A percentile compares a stretch with the other conserved stretches of the same genome.
Evolutionary conservation across 202 grass and related monocot species (phyloP).

Genomic region (Dendrocalamus latiflorus): DNA sequence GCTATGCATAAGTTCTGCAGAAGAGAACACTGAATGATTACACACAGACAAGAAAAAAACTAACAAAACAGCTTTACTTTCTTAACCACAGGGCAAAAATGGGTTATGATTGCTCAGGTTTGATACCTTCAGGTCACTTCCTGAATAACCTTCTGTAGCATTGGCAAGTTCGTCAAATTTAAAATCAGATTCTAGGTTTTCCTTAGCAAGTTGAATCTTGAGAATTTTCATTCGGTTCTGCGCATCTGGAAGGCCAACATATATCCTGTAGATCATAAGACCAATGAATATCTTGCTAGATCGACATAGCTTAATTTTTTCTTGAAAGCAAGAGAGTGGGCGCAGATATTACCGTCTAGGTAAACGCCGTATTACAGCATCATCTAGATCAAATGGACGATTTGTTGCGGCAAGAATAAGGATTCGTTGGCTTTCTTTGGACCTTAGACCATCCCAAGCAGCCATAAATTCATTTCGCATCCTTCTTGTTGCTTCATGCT

Average conservation of each 20-base stretch:
- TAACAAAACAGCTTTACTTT: background rate
- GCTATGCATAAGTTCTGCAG: slow-evolving; percentile 86
- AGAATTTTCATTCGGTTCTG: slow-evolving; percentile 84
- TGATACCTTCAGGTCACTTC: slow-evolving; percentile 87
- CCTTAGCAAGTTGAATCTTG: slow-evolving; percentile 83
- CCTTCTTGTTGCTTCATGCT: slow-evolving; percentile 95
- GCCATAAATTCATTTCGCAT: slow-evolving; percentile 99
- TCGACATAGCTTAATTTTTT: background rate
- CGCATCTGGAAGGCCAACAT: slow-evolving; percentile 84
- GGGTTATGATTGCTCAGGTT: background rate
- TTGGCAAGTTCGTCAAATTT: slow-evolving; percentile 72
- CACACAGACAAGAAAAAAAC: background rate
- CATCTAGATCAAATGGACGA: slow-evolving; percentile 95
- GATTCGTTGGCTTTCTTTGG: slow-evolving; percentile 91
- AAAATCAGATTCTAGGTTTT: slow-evolving; percentile 82
- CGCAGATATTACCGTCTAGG: slow-evolving; percentile 65
- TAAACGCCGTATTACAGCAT: slow-evolving; percentile 88
- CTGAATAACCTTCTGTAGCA: slow-evolving; percentile 94
- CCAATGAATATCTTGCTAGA: slow-evolving; percentile 23
- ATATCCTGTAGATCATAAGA: slow-evolving; percentile 63
- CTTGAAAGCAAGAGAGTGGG: background rate
- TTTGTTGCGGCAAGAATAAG: slow-evolving; percentile 95
- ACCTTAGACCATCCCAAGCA: slow-evolving; percentile 91
- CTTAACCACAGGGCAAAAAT: slow-evolving; percentile 14
- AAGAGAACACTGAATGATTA: slow-evolving; percentile 24